Base-by-base conservation (phyloP, 805 yeast genomes). In the Debaryomyces prosopidis region DNA sequence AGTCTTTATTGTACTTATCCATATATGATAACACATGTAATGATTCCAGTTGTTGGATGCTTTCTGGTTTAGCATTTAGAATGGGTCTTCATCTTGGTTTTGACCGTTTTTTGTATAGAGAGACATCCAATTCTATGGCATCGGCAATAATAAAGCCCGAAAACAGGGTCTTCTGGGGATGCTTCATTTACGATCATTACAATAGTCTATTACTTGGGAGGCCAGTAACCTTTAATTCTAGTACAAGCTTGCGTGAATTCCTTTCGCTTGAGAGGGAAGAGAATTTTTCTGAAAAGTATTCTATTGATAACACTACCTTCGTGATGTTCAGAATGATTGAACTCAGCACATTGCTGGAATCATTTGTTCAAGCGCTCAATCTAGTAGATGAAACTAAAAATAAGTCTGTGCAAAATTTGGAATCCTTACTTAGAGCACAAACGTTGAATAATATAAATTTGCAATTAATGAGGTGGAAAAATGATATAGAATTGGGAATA, bases 21-120 rank as follows among this genome's bases (percentile, higher is more conserved):
- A 23, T 40, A 18, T 40, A 40, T 15, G 44, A 40, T 18, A 40
- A 40, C 19, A 37, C 38, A 16, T 40, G 32, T 34, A 33, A 40
- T 34, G 44, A 40, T 27, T 40, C 44, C 12, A 40, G 44, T 20
- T 49, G 52, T 17, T 52, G 55, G 55, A 31, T 47, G 38, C 39
- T 52, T 5, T 42, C 55, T 7, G 55, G 55, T 5, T 27, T 52
- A 32, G 55, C 52, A 1, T 47, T 52, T 35, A 46, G 55, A 43
- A 40, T 47, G 32, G 55, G 55, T 7, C 41, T 40, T 15, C 50
- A 52, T 30, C 32, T 49, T 19, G 55, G 53, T 7, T 40, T 40
- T 20, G 23, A 20, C 26, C 36, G 31, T 31, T 16, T 28, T 8
- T 39, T 39, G 14, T 31, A 28, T n/a, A 34, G n/a, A 17, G 17